A percentile compares a stretch with the other conserved stretches of the same genome.
These are phyloP conservation scores for Psophocarpus tetragonolobus DNA, from an alignment of 306 rosid genomes.

Conservation along the genomic window DNA sequence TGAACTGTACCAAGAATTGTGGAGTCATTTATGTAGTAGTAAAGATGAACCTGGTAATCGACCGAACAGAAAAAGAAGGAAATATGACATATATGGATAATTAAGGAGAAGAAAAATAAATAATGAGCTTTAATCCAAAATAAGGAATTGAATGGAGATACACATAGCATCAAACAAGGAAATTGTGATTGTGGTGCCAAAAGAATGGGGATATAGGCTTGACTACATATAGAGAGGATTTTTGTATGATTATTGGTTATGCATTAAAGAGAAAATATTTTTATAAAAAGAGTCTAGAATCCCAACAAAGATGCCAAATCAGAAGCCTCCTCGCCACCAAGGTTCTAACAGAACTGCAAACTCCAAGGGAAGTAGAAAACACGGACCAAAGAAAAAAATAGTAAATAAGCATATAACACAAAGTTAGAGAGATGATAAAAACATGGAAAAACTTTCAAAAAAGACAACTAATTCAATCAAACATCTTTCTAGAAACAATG, in stretches of 20 bases:
- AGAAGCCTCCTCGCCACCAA: background rate
- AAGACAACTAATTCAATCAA: background rate
- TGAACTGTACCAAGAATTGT: background rate
- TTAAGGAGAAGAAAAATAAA: background rate
- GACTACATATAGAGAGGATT: background rate
- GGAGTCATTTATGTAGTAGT: background rate
- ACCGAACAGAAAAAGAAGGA: background rate
- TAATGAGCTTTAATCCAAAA: background rate
- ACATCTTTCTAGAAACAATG: background rate
- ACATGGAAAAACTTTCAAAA: background rate
- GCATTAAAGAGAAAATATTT: background rate
- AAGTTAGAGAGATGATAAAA: background rate
- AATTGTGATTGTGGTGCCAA: background rate
- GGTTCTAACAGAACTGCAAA: background rate
- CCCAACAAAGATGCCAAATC: constrained; percentile 16
- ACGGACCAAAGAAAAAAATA: background rate
- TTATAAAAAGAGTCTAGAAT: constrained; percentile 11
- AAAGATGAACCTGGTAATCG: background rate
- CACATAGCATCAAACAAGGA: background rate
- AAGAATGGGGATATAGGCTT: background rate
- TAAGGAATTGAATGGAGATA: background rate
- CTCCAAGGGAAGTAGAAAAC: background rate
- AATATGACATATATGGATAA: background rate
- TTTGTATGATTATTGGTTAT: background rate
- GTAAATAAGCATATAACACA: background rate